These are phyloP conservation scores for Hypoxylon sp. DNA, from an alignment of 2,329 filamentous ascomycete species.

Conservation along the genomic window DNA sequence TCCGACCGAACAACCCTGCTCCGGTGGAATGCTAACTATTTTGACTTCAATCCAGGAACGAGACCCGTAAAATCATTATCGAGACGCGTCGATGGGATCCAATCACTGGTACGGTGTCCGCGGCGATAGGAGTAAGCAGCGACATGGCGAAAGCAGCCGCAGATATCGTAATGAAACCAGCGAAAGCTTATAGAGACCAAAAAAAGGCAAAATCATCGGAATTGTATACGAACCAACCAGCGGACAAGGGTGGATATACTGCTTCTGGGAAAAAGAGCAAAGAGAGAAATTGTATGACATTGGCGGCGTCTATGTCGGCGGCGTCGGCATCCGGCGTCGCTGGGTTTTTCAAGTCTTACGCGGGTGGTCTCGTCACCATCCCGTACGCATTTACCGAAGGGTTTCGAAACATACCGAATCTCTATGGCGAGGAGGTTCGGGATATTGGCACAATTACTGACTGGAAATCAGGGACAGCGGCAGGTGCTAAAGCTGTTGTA, in stretches of 20 bases:
- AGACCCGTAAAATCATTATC: constrained; percentile 56
- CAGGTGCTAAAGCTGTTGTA: constrained; percentile 61
- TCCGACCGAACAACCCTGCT: background rate
- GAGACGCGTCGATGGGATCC: constrained; percentile 54
- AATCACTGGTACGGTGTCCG: constrained; percentile 45
- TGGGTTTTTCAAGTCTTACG: constrained; percentile 20
- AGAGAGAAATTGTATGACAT: background rate
- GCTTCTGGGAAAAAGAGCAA: background rate
- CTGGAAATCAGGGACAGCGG: constrained; percentile 60
- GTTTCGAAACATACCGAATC: constrained; percentile 65
- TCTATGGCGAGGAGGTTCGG: constrained; percentile 65
- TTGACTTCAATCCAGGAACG: constrained; percentile 58
- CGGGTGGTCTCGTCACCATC: constrained; percentile 59
- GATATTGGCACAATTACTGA: constrained; percentile 58
- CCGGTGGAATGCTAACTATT: constrained; percentile 42
- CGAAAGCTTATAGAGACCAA: constrained; percentile 17
- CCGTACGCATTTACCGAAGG: constrained; percentile 65
- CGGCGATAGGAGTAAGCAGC: constrained; percentile 25
- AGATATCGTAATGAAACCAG: constrained; percentile 29
- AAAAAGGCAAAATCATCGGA: constrained; percentile 1
- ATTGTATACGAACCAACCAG: background rate
- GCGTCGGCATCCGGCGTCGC: constrained; percentile 28
- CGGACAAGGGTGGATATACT: background rate
- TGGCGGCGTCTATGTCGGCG: constrained; percentile 5
- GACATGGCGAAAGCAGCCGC: constrained; percentile 26